Evolutionary conservation across 148 eudicot genomes (phyloP).

Genomic region (Nepenthes gracilis): DNA sequence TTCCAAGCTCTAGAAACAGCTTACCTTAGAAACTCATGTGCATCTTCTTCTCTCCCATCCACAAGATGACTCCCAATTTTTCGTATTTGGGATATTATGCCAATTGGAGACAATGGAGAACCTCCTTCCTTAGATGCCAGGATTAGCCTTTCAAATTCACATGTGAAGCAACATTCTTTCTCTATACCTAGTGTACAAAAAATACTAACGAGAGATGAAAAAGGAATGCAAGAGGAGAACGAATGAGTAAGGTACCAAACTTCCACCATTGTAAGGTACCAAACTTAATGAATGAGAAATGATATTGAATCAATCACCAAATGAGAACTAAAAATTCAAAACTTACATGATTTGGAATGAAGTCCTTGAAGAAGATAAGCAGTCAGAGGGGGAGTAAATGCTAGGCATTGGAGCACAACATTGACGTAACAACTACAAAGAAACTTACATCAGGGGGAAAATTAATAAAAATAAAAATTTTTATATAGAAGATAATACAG

Average conservation of each 20-base stretch:
- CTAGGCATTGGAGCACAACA: slow-evolving; percentile 80
- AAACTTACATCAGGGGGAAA: not conserved
- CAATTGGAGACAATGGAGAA: slow-evolving; percentile 47
- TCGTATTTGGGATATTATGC: slow-evolving; percentile 54
- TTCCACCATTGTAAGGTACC: no score
- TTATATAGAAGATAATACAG: not conserved
- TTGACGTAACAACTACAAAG: slow-evolving; percentile 77
- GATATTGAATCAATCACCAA: no score
- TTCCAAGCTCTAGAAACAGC: not conserved
- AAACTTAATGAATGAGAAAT: not conserved
- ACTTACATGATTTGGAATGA: slow-evolving; percentile 74
- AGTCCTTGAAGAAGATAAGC: slow-evolving; percentile 79
- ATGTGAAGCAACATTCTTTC: slow-evolving; percentile 76
- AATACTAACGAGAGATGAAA: not conserved
- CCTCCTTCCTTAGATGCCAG: slow-evolving; percentile 40
- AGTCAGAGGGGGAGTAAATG: slow-evolving; percentile 81
- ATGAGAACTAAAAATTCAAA: not conserved
- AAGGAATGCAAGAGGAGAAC: not conserved
- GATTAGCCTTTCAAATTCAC: slow-evolving; percentile 63
- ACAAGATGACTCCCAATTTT: slow-evolving; percentile 59
- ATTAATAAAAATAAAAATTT: not conserved
- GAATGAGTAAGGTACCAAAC: not conserved
- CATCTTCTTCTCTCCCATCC: slow-evolving; percentile 82
- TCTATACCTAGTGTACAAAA: slow-evolving; percentile 28
- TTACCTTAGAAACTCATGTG: slow-evolving; percentile 85